These are phyloP conservation scores for Metschnikowia anglica DNA, from an alignment of 805 yeast genomes.

Conservation along the genomic window DNA sequence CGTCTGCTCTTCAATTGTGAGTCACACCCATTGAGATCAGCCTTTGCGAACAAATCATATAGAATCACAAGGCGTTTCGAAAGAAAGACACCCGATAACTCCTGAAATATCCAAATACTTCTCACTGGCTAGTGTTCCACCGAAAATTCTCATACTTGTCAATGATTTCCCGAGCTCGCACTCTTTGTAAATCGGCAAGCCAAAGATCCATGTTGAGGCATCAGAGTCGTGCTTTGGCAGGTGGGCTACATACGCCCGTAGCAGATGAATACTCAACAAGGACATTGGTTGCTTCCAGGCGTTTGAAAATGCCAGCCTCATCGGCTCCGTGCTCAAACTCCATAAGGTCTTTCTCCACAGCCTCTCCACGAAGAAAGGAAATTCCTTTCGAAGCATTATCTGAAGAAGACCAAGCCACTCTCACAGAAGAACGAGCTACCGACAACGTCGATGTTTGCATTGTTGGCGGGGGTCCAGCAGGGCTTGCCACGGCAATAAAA, in stretches of 20 bases:
- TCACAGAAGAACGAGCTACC: conserved; percentile 67
- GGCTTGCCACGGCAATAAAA: conserved; percentile 88
- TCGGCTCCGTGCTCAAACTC: background rate
- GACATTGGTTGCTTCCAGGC: background rate
- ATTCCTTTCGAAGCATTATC: conserved; percentile 17
- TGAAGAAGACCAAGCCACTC: conserved; percentile 44
- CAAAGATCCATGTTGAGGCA: background rate
- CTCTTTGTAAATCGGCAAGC: background rate
- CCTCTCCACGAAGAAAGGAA: conserved; percentile 6
- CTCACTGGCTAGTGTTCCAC: background rate
- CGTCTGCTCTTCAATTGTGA: background rate
- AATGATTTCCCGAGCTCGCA: conserved; percentile 6
- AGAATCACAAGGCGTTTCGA: background rate
- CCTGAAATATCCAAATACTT: background rate
- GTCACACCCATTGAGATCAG: background rate
- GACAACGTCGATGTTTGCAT: conserved; percentile 93
- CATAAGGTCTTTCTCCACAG: conserved; percentile 3
- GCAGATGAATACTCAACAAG: background rate
- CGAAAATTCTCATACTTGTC: background rate
- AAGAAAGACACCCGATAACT: background rate
- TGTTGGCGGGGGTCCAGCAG: conserved; percentile 98
- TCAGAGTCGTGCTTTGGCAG: background rate
- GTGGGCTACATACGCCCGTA: conserved; percentile 1
- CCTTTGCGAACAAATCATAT: background rate
- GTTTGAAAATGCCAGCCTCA: background rate